Evolutionary conservation across 1,284 basidiomycete genomes (phyloP).

Genomic region (Lignosus rhinocerotis): DNA sequence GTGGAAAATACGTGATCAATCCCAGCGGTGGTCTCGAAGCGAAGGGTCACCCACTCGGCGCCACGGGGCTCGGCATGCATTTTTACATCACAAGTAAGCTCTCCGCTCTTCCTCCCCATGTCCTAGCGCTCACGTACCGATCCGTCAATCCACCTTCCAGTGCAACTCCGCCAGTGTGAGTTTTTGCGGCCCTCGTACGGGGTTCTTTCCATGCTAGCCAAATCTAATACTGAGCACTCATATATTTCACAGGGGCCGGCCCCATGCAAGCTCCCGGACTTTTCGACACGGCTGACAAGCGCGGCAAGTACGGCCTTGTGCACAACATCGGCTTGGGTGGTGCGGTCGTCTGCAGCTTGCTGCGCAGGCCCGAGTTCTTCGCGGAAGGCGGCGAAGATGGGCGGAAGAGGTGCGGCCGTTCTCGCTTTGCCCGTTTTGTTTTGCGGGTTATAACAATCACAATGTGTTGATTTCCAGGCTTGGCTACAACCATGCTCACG

Average conservation of each 20-base stretch:
- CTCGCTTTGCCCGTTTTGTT: too few species aligned
- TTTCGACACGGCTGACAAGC: constrained; percentile 59
- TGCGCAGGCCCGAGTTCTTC: constrained; percentile 76
- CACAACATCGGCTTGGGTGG: constrained; percentile 87
- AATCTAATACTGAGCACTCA: constrained; percentile 3
- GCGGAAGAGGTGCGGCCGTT: constrained; percentile 53
- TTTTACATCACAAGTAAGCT: constrained; percentile 80
- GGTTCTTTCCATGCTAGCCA: background rate
- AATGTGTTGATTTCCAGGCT: constrained; percentile 44
- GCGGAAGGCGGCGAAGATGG: constrained; percentile 64
- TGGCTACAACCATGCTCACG: constrained; percentile 79
- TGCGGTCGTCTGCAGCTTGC: constrained; percentile 72
- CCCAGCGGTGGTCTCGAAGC: constrained; percentile 86
- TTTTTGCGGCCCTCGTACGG: background rate
- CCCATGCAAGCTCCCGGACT: constrained; percentile 80
- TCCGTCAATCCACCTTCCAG: constrained; percentile 35
- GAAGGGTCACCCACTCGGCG: constrained; percentile 85
- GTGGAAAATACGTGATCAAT: constrained; percentile 87
- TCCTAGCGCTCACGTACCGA: background rate
- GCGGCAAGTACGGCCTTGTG: constrained; percentile 78
- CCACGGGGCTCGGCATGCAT: constrained; percentile 86
- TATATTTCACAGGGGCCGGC: constrained; percentile 60
- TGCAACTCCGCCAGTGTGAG: constrained; percentile 75
- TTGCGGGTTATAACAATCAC: background rate
- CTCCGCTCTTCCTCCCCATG: constrained; percentile 1